These are phyloP conservation scores for Zygosaccharomyces kombuchaensis DNA, from an alignment of 805 yeast genomes.

Conservation along the genomic window DNA sequence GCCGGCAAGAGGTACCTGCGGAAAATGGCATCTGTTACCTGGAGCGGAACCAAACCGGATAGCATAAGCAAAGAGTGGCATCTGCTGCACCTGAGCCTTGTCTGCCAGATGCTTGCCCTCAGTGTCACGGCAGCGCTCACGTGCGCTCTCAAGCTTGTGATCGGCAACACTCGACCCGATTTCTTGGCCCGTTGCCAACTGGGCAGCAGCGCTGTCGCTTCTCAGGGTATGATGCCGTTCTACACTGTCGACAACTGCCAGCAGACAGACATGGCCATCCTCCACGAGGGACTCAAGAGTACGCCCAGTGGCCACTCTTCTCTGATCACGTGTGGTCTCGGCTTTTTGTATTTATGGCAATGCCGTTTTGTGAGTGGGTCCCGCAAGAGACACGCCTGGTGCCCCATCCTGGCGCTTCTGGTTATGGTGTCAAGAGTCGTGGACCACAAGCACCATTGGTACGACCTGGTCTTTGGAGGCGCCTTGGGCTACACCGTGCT, in stretches of 20 bases:
- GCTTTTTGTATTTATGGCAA: conserved; percentile 27
- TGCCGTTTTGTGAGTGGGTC: conserved; percentile 16
- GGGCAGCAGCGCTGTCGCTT: conserved; percentile 4
- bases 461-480: conserved; percentile 28
- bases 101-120: conserved; percentile 20
- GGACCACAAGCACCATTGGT: conserved; percentile 34
- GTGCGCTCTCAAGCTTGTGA: conserved; percentile 24
- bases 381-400: conserved; percentile 26
- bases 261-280: conserved; percentile 18
- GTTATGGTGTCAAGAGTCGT: conserved; percentile 29
- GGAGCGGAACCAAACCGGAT: conserved; percentile 16
- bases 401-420: conserved; percentile 19
- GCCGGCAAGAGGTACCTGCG: conserved; percentile 9
- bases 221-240: conserved; percentile 1
- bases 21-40: conserved; percentile 6
- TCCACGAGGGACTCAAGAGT: conserved; percentile 30
- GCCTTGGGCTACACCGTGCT: conserved; percentile 18
- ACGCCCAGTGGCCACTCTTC: conserved; percentile 35
- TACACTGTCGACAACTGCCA: conserved; percentile 19
- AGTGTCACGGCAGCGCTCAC: conserved; percentile 27
- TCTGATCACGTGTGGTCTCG: conserved; percentile 22
- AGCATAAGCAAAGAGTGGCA: conserved; percentile 21
- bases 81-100: conserved; percentile 21
- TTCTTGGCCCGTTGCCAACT: conserved; percentile 29
- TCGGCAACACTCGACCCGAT: conserved; percentile 31